phyloP scores from a whole-genome alignment of 2,329 filamentous ascomycete species.

The Claviceps cyperi region DNA sequence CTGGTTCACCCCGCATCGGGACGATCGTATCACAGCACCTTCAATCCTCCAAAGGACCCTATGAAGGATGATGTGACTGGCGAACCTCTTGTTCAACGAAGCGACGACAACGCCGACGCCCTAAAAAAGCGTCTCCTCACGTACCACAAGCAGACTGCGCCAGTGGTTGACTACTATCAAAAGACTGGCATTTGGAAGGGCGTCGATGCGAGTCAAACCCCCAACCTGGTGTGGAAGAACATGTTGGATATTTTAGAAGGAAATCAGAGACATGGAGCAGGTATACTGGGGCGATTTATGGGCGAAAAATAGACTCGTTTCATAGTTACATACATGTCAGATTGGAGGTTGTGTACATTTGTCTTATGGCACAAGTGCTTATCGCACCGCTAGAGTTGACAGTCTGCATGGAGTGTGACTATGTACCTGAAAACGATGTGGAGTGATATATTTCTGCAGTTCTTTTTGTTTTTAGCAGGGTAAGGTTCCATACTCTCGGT shows the following conservation, averaged over 20 bases:
- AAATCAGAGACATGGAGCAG: conserved; percentile 23
- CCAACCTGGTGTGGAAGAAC: conserved; percentile 89
- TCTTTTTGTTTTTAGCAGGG: too few species aligned
- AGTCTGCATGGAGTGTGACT: conserved; percentile 7
- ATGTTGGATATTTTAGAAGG: conserved; percentile 69
- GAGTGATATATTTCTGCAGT: background rate
- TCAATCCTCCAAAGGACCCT: conserved; percentile 86
- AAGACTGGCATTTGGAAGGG: conserved; percentile 94
- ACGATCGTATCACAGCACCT: conserved; percentile 94
- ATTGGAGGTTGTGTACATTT: background rate
- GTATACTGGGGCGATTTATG: conserved; percentile 25
- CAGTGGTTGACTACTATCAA: conserved; percentile 93
- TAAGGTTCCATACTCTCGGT: too few species aligned
- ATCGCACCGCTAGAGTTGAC: background rate
- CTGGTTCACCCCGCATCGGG: conserved; percentile 91
- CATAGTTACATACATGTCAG: background rate
- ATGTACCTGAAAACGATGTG: conserved; percentile 6
- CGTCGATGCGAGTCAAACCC: conserved; percentile 91
- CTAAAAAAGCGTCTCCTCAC: conserved; percentile 88
- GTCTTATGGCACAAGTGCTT: background rate
- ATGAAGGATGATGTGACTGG: conserved; percentile 97
- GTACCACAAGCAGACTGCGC: conserved; percentile 86
- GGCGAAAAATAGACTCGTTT: conserved; percentile 13
- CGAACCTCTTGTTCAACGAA: conserved; percentile 90
- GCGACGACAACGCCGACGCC: conserved; percentile 91